Evolutionary conservation across 345 rosid genomes (phyloP).

Genomic region (Gossypium bickii): DNA sequence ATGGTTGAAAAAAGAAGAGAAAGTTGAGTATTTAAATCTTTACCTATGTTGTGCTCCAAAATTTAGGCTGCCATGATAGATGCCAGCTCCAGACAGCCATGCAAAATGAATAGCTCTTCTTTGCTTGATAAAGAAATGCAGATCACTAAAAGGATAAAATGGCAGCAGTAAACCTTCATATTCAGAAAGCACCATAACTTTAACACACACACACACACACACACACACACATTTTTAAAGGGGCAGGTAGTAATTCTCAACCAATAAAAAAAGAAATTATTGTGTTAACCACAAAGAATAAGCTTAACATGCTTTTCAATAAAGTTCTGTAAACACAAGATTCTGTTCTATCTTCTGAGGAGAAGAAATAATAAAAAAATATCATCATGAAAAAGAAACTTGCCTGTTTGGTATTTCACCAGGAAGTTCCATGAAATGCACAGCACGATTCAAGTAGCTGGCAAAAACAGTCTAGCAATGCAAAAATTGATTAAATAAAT

Average conservation of each 20-base stretch:
- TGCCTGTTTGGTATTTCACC: conserved; percentile 98
- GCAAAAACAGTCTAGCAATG: conserved; percentile 74
- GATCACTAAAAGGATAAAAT: conserved; percentile 52
- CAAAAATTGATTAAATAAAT: not conserved
- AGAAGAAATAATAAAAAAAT: not conserved
- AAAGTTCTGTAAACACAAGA: not conserved
- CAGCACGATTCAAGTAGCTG: conserved; percentile 84
- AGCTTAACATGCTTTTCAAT: not conserved
- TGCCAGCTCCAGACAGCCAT: conserved; percentile 99
- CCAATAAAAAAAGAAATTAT: not conserved
- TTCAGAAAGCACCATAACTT: conserved; percentile 22
- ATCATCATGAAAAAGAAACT: conserved; percentile 22
- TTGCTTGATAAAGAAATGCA: conserved; percentile 96
- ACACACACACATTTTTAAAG: not conserved
- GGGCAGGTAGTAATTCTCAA: not conserved
- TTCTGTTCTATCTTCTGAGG: not conserved
- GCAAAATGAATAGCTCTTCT: conserved; percentile 97
- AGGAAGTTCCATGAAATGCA: conserved; percentile 99
- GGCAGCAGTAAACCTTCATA: conserved; percentile 7
- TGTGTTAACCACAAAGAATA: not conserved
- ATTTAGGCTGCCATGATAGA: conserved; percentile 89
- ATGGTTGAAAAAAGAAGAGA: conserved; percentile 25
- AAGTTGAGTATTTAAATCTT: conserved; percentile 14
- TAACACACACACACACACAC: not conserved
- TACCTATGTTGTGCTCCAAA: conserved; percentile 97